Base-by-base conservation (phyloP, 495 filamentous ascomycete species). In the Sordaria brevicollis region DNA sequence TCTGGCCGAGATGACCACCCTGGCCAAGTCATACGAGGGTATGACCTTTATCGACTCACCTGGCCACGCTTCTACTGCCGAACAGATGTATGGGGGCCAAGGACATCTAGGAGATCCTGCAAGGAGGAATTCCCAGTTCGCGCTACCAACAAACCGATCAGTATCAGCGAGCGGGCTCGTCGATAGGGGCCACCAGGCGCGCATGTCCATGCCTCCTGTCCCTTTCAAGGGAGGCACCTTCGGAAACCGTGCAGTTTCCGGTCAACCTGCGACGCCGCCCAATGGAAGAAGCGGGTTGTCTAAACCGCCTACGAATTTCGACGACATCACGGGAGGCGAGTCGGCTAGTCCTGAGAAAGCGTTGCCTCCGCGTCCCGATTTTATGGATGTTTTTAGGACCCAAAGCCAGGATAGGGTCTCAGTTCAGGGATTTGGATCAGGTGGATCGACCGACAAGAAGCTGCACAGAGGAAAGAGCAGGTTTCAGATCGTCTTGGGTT, bases 381-480 rank as follows among this genome's bases (percentile, higher is more conserved):
- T 72, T 19, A 75, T 75, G 25, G 82, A 81, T 29, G 77, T 77
- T 0, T 72, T 75, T 66, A 77, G 83, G 71, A 79, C 84, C 54
- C 78, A 85, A 66, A 93, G 88, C 77, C 90, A 88, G 68, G 93
- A 93, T 76, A 88, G 93, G 62, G 89, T 92, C 69, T 90, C 93
- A n/a, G 86, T 94, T 19, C 92, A 93, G 65, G 92, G 92, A 0
- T 90, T 96, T 79, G 94, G 92, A 33, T 87, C 92, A 5, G 89
- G 89, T 2, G 86, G 87, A 35, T 74, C 86, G 65, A 89, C 86
- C 72, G 93, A 97, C 72, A 85, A 92, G 71, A 90, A 88, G 65
- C 90, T 92, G 70, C 93, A 89, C 71, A 93, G 92, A 75, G 92
- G 92, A 36, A 93, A 91, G 77, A 92, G 91, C 21, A 88, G 96